Conservation (phyloP, 1,284 basidiomycete genomes). For the Fomitopsis pinicola region DNA sequence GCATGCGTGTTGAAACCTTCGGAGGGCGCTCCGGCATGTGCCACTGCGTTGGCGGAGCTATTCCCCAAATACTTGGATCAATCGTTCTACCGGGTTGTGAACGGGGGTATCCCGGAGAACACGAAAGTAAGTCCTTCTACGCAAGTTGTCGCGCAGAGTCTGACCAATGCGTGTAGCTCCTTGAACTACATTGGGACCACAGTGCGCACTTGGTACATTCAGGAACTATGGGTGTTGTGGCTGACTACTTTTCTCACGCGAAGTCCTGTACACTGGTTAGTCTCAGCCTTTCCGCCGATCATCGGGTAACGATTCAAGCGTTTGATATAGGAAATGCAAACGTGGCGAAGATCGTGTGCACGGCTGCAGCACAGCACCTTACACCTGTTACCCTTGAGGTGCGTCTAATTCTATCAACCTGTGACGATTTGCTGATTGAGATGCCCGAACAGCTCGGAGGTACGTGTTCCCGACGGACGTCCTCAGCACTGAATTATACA, state of each 20-base stretch:
- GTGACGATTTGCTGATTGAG: neutral
- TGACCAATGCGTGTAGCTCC: conserved; percentile 35
- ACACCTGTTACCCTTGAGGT: conserved; percentile 51
- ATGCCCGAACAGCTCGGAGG: conserved; percentile 2
- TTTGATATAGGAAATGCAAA: neutral
- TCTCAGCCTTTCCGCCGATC: conserved; percentile 33
- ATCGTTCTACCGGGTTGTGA: conserved; percentile 65
- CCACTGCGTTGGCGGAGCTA: conserved; percentile 67
- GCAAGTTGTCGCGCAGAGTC: neutral
- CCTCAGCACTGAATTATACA: neutral
- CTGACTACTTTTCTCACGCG: neutral
- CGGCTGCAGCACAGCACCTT: conserved; percentile 80
- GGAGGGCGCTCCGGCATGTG: conserved; percentile 65
- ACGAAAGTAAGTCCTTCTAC: conserved; percentile 43
- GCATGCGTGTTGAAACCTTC: conserved; percentile 74
- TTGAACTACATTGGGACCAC: conserved; percentile 83
- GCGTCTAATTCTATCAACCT: neutral
- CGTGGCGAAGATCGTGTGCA: conserved; percentile 73
- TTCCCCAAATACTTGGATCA: conserved; percentile 79
- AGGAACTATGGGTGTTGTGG: neutral
- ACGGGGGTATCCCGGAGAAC: conserved; percentile 72
- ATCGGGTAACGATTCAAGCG: neutral
- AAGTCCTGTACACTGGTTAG: conserved; percentile 56
- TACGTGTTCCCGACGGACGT: neutral
- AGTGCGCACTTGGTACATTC: conserved; percentile 39